A percentile compares a stretch with the other conserved stretches of the same genome.
Evolutionary conservation across 2,329 filamentous ascomycete species (phyloP).

Genomic region (Cercospora janseana): DNA sequence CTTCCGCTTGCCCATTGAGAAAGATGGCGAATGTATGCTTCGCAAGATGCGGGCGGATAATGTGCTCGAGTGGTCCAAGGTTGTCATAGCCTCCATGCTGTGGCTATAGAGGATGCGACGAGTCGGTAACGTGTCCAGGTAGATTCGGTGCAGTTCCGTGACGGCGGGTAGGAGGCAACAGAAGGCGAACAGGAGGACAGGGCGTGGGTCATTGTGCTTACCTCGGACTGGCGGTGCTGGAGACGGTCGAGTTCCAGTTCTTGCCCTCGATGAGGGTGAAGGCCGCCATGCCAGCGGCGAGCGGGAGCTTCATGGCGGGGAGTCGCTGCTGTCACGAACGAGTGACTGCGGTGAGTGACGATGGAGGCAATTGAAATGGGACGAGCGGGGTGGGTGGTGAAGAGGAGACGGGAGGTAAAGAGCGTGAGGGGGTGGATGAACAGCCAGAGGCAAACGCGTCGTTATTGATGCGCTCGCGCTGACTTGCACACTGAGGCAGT

Average conservation of each 20-base stretch:
- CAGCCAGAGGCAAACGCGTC: constrained; percentile 8
- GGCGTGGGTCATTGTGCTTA: too few species aligned
- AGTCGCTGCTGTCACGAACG: constrained; percentile 24
- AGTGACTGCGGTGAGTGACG: constrained; percentile 31
- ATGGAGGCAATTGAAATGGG: too few species aligned
- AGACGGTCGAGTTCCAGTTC: constrained; percentile 17
- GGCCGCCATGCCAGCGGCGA: constrained; percentile 18
- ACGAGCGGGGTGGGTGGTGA: constrained; percentile 21
- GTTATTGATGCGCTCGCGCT: constrained; percentile 1
- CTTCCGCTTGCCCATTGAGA: constrained; percentile 5
- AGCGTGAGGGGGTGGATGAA: constrained; percentile 15
- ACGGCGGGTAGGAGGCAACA: background rate
- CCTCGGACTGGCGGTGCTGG: constrained; percentile 15
- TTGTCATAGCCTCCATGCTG: background rate
- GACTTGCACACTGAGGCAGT: background rate
- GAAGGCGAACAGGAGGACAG: too few species aligned
- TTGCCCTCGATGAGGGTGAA: constrained; percentile 12
- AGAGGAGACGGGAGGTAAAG: constrained; percentile 6
- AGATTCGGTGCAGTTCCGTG: background rate
- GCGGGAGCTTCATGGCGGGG: constrained; percentile 23
- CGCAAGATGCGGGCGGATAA: constrained; percentile 5
- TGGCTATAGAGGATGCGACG: background rate
- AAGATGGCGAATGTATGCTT: constrained; percentile 11
- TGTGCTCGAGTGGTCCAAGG: constrained; percentile 4
- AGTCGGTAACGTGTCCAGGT: background rate